A percentile compares a stretch with the other conserved stretches of the same genome.
Conservation (phyloP, 352 stramenopile species). For the Plasmopara viticola region DNA sequence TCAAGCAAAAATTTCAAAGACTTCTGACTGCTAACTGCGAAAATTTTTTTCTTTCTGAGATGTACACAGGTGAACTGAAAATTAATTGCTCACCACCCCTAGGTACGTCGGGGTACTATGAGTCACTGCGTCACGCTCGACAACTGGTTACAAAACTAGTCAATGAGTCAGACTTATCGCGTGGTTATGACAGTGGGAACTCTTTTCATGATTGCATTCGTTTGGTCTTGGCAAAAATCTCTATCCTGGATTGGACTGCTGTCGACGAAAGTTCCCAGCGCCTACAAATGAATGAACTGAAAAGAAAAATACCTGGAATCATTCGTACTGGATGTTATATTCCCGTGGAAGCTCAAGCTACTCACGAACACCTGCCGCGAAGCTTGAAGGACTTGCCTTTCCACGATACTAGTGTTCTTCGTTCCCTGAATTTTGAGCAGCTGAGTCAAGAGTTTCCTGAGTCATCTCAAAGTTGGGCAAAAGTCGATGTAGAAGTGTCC, state of each 20-base stretch:
- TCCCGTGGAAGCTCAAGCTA: constrained; percentile 13
- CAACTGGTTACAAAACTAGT: constrained; percentile 29
- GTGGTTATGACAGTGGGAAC: constrained; percentile 36
- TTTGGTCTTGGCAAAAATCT: constrained; percentile 66
- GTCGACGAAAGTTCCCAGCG: constrained; percentile 45
- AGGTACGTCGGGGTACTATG: constrained; percentile 58
- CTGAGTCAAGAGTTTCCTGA: constrained; percentile 18
- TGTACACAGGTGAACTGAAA: constrained; percentile 49
- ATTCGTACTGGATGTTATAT: constrained; percentile 26
- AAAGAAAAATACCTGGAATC: constrained; percentile 20
- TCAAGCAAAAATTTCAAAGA: constrained; percentile 40
- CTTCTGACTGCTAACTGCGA: constrained; percentile 44
- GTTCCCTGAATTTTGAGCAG: constrained; percentile 12
- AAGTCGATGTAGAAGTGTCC: constrained; percentile 9
- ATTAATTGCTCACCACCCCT: constrained; percentile 72
- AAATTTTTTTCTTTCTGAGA: constrained; percentile 53
- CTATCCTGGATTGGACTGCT: constrained; percentile 70
- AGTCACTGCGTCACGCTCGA: constrained; percentile 39
- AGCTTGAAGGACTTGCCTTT: constrained; percentile 17
- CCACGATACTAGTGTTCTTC: neutral
- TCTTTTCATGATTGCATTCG: constrained; percentile 65
- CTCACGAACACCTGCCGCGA: constrained; percentile 8
- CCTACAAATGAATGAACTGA: constrained; percentile 26
- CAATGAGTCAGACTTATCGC: constrained; percentile 14
- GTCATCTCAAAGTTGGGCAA: constrained; percentile 13